Conservation (phyloP, 2,329 filamentous ascomycete species). For the Phaeosphaeriaceae sp. region DNA sequence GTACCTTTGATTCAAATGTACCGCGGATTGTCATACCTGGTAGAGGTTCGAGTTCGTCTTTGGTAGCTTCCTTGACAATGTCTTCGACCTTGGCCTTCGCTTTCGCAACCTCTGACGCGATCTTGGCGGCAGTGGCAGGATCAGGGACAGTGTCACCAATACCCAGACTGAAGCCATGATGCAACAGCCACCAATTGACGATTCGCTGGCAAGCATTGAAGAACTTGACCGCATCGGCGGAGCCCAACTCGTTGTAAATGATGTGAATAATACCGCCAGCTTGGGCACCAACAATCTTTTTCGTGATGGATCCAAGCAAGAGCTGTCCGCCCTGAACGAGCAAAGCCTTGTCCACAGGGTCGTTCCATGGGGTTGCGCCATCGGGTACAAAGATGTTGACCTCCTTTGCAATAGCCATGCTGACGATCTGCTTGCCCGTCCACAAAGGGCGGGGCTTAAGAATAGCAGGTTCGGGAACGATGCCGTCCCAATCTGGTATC, state of each 20-base stretch:
- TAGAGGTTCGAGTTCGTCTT: slow-evolving; percentile 86
- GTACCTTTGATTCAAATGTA: slow-evolving; percentile 97
- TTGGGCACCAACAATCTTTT: slow-evolving; percentile 92
- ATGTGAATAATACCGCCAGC: slow-evolving; percentile 93
- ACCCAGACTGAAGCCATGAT: slow-evolving; percentile 96
- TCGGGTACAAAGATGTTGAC: slow-evolving; percentile 72
- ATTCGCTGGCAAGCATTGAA: slow-evolving; percentile 95
- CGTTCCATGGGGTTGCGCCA: slow-evolving; percentile 66
- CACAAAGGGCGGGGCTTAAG: slow-evolving; percentile 89
- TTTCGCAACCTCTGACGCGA: slow-evolving; percentile 79
- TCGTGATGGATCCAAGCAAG: slow-evolving; percentile 87
- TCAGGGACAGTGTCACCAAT: slow-evolving; percentile 98
- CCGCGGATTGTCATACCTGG: slow-evolving; percentile 99
- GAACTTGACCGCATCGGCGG: slow-evolving; percentile 86
- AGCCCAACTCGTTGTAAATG: slow-evolving; percentile 93
- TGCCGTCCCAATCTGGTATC: slow-evolving; percentile 97
- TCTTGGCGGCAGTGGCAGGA: slow-evolving; percentile 79
- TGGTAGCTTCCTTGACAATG: slow-evolving; percentile 79
- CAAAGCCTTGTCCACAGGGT: slow-evolving; percentile 78
- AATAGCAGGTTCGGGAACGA: slow-evolving; percentile 93
- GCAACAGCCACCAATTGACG: slow-evolving; percentile 95
- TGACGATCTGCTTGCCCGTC: slow-evolving; percentile 98
- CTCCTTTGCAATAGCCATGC: slow-evolving; percentile 86
- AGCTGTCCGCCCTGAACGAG: slow-evolving; percentile 87
- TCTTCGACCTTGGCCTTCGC: slow-evolving; percentile 82